phyloP scores from a whole-genome alignment of 2,329 filamentous ascomycete species.

The Zarea fungicola region DNA sequence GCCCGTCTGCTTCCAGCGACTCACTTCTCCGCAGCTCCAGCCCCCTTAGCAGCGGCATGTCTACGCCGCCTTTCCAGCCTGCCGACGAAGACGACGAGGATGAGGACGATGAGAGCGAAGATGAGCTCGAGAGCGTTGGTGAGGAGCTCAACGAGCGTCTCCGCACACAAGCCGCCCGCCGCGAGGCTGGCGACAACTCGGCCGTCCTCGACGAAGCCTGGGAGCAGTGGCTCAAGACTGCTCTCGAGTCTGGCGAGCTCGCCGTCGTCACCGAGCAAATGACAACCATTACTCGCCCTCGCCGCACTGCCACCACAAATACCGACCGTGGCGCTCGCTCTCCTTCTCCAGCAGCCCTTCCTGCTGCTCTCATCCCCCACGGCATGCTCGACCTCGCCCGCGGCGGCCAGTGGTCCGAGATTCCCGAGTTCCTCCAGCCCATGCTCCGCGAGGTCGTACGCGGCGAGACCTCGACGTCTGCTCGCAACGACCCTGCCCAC shows the following conservation, averaged over 20 bases:
- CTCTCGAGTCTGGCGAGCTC: conserved; percentile 57
- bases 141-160: conserved; percentile 60
- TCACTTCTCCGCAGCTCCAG: conserved; percentile 3
- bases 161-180: conserved; percentile 56
- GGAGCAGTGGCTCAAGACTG: conserved; percentile 71
- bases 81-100: conserved; percentile 24
- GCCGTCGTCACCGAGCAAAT: conserved; percentile 42
- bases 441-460: conserved; percentile 45
- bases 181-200: conserved; percentile 54
- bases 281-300: conserved; percentile 26
- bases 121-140: conserved; percentile 49
- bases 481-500: conserved; percentile 5
- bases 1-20: conserved; percentile 3
- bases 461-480: conserved; percentile 25
- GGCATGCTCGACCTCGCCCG: conserved; percentile 51
- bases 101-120: conserved; percentile 27
- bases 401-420: conserved; percentile 51
- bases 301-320: not conserved
- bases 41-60: conserved; percentile 9
- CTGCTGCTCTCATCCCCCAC: conserved; percentile 41
- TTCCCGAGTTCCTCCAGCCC: conserved; percentile 51
- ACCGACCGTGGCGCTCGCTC: conserved; percentile 26
- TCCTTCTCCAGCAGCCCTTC: conserved; percentile 22
- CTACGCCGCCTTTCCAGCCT: conserved; percentile 4
- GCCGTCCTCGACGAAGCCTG: conserved; percentile 64